Evolutionary conservation across 306 rosid genomes (phyloP).

Genomic region (Sphenostylis stenocarpa): DNA sequence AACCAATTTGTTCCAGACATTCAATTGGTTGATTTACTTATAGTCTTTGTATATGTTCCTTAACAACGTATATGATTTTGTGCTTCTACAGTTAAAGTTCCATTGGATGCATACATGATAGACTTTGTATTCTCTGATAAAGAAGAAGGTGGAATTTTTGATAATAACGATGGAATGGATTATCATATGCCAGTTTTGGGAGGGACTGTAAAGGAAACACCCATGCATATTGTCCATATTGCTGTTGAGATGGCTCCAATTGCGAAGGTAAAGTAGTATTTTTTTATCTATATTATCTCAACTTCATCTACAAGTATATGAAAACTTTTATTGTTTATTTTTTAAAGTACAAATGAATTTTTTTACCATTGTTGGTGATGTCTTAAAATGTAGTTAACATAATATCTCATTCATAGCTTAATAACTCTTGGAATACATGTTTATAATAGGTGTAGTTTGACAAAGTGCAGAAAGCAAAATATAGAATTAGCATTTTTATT

Average conservation of each 20-base stretch:
- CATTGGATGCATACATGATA: conserved; percentile 80
- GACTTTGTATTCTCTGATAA: conserved; percentile 88
- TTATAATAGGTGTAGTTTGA: no score
- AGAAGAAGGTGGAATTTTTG: conserved; percentile 77
- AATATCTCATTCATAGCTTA: no score
- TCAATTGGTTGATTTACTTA: neutral
- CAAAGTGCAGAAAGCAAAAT: no score
- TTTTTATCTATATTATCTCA: conserved; percentile 4
- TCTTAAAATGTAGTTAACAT: no score
- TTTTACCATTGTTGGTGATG: neutral
- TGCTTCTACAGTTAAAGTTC: conserved; percentile 70
- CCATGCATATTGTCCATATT: conserved; percentile 80
- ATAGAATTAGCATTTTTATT: no score
- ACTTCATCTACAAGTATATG: neutral
- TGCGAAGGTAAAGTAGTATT: conserved; percentile 62
- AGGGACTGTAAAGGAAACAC: conserved; percentile 66
- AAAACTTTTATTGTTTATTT: neutral
- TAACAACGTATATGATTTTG: conserved; percentile 19
- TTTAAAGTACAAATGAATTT: neutral
- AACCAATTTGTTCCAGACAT: conserved; percentile 1
- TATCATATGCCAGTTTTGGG: conserved; percentile 80
- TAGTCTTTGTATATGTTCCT: neutral
- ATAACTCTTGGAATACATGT: no score
- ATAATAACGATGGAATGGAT: conserved; percentile 73
- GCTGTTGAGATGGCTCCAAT: conserved; percentile 90